Percentiles rank a stretch among this genome's conserved stretches.
These are phyloP conservation scores for Trichoderma virens DNA, from an alignment of 495 filamentous ascomycete genomes.

Conservation along the genomic window DNA sequence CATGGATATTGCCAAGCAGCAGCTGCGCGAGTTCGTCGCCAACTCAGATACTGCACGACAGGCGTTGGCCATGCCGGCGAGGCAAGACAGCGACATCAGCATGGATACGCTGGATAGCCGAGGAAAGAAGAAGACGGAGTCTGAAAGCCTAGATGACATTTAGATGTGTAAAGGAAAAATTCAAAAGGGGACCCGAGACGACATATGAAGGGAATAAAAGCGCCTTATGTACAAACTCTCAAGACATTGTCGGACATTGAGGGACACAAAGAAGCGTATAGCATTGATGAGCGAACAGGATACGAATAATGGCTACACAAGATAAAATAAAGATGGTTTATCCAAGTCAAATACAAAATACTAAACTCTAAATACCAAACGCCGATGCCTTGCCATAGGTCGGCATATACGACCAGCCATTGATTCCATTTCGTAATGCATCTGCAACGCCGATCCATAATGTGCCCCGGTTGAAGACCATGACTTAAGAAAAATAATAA, in stretches of 20 bases:
- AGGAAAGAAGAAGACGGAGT: slow-evolving; percentile 45
- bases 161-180: slow-evolving; percentile 19
- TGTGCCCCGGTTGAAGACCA: not conserved
- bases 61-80: slow-evolving; percentile 62
- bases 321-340: slow-evolving; percentile 4
- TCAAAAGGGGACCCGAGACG: slow-evolving; percentile 13
- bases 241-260: not conserved
- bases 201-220: slow-evolving; percentile 21
- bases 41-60: slow-evolving; percentile 70
- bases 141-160: slow-evolving; percentile 45
- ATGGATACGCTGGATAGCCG: slow-evolving; percentile 53
- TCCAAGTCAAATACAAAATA: not conserved
- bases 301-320: slow-evolving; percentile 12
- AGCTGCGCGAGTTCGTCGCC: slow-evolving; percentile 79
- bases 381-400: not conserved
- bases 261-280: not conserved
- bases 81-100: slow-evolving; percentile 39
- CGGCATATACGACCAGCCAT: not conserved
- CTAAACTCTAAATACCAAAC: slow-evolving; percentile 1
- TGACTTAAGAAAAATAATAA: too few species aligned
- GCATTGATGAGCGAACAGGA: slow-evolving; percentile 16
- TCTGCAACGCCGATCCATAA: not conserved
- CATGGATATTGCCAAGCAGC: slow-evolving; percentile 80
- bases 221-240: not conserved
- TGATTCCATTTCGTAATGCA: not conserved